Base-by-base conservation (phyloP, 148 eudicot genomes). In the Suaeda aralocaspica region DNA sequence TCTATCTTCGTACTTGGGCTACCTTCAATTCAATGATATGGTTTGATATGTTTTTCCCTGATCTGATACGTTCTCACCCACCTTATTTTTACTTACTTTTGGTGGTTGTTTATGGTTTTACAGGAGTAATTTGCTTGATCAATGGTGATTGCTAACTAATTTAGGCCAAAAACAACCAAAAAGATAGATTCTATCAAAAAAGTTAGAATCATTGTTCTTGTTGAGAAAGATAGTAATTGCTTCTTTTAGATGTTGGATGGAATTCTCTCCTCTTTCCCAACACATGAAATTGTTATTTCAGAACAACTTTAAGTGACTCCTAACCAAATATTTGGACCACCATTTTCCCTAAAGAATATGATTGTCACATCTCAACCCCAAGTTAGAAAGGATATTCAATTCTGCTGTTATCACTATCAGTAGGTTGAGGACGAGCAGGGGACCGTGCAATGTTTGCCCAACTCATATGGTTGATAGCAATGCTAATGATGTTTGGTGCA, bases 301-400 rank as follows among this genome's bases (percentile, higher is more conserved):
- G 31, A 36, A 3, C 41, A n/a, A 19, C 22, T 63, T 11, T 12
- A 62, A 62, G 28, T 62, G 67, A 63, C 50, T 41, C 30, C 50
- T 34, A 41, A 63, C 67, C 67, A 63, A 63, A 63, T n/a, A 63
- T 21, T 41, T 63, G 67, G 67, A 63, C 67, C 67, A 63, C 67
- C 50, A 41, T 22, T 63, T 63, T 24, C 31, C 44, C 46, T 34
- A 1, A 42, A 41, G 30, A 15, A 42, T 24, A 63, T 63, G 67
- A 63, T 63, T 19, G 64, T 34, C 25, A 60, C 64, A 29, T 60
- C 24, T 25, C 64, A 63, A 41, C 30, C 67, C 24, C 29, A 39
- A 59, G 22, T 42, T 19, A 63, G 50, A 63, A n/a, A 63, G 67
- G 50, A 63, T 42, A 42, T 63, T 42, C 29, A 22, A 8, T 36